These are phyloP conservation scores for Curvularia lunata DNA, from an alignment of 2,329 filamentous ascomycete species.

Conservation along the genomic window DNA sequence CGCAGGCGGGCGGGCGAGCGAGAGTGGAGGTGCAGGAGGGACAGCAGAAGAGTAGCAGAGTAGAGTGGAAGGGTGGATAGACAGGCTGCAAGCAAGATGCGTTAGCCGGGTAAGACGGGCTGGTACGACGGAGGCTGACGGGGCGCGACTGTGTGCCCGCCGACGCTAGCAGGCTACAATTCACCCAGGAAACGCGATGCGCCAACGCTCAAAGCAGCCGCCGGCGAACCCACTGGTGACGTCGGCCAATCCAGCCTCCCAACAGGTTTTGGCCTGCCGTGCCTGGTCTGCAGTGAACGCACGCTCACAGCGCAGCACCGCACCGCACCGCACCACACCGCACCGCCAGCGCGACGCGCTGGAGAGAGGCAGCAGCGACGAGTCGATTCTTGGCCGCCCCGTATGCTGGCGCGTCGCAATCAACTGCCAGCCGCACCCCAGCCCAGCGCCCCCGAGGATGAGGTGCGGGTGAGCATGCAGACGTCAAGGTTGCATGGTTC, in stretches of 20 bases:
- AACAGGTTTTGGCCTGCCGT: constrained; percentile 21
- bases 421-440: too few relatives aligned
- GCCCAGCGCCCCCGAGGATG: not conserved
- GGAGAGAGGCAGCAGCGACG: too few relatives aligned
- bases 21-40: not conserved
- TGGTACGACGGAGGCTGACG: constrained; percentile 25
- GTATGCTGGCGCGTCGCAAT: not conserved
- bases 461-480: not conserved
- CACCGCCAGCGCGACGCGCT: too few relatives aligned
- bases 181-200: constrained; percentile 15
- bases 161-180: constrained; percentile 13
- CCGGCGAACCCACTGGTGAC: constrained; percentile 17
- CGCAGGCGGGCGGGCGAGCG: not conserved
- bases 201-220: constrained; percentile 6
- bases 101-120: constrained; percentile 17
- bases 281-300: too few relatives aligned
- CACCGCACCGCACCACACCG: too few relatives aligned
- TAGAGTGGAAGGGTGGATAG: not conserved
- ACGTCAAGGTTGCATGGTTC: not conserved
- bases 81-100: constrained; percentile 6
- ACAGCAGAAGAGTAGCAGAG: not conserved
- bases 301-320: too few relatives aligned
- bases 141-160: constrained; percentile 11
- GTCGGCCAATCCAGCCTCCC: constrained; percentile 18
- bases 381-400: too few relatives aligned